Conservation (phyloP, 1,284 basidiomycete species). For the Cutaneotrichosporon sp. region DNA sequence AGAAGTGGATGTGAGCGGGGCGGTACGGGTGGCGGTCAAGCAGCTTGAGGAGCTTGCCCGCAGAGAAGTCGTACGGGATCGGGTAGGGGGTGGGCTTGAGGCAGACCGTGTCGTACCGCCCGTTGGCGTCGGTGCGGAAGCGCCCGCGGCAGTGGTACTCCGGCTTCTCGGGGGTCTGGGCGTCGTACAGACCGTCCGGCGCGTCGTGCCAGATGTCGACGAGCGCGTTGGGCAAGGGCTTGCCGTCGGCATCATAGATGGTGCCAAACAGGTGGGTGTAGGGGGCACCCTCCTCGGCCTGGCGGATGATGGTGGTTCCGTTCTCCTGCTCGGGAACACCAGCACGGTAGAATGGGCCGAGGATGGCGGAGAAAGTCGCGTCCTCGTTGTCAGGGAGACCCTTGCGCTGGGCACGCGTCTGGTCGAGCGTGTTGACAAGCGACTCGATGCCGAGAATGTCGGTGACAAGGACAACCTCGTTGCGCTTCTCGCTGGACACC, state of each 20-base stretch:
- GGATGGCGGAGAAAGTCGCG: conserved; percentile 43
- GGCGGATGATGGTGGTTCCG: conserved; percentile 39
- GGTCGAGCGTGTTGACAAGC: conserved; percentile 32
- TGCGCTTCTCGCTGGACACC: conserved; percentile 46
- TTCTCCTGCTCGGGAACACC: conserved; percentile 44
- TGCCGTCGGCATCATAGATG: conserved; percentile 39
- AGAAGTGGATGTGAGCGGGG: conserved; percentile 51
- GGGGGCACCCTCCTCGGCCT: conserved; percentile 37
- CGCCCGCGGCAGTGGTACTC: conserved; percentile 44
- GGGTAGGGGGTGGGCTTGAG: conserved; percentile 51
- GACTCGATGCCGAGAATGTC: conserved; percentile 52
- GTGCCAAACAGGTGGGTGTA: conserved; percentile 42
- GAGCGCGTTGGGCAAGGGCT: conserved; percentile 42
- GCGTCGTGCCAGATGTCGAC: conserved; percentile 52
- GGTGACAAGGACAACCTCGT: conserved; percentile 52
- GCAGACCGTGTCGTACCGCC: conserved; percentile 42
- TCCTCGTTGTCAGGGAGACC: conserved; percentile 13
- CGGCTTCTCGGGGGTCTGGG: conserved; percentile 48
- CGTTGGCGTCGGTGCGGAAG: conserved; percentile 45
- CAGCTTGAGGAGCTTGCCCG: conserved; percentile 46
- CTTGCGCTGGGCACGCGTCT: conserved; percentile 21
- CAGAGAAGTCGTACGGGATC: conserved; percentile 49
- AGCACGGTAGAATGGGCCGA: conserved; percentile 33
- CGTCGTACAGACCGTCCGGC: conserved; percentile 52
- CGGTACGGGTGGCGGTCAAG: conserved; percentile 48